phyloP scores from a whole-genome alignment of 306 rosid species.

The Vicia sativa region DNA sequence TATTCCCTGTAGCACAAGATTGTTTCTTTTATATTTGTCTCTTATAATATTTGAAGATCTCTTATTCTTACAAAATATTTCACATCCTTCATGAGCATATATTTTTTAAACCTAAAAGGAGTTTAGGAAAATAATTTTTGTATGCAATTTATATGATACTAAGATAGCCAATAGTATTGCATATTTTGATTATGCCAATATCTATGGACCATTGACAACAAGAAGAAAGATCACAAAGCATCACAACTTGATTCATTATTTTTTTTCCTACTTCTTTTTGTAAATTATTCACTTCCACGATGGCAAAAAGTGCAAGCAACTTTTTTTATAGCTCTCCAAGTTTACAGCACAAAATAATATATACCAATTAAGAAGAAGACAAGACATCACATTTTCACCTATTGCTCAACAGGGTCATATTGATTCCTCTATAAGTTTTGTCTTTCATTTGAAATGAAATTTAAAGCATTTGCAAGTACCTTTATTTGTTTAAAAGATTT shows the following conservation, averaged over 20 bases:
- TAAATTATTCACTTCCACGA: conserved; percentile 37
- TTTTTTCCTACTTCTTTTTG: not conserved
- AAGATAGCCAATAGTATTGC: conserved; percentile 16
- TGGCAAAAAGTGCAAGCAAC: conserved; percentile 38
- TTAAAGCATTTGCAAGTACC: not conserved
- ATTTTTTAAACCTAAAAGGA: too few relatives aligned
- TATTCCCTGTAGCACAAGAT: not conserved
- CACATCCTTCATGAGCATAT: not conserved
- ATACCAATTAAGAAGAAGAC: conserved; percentile 28
- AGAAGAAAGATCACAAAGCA: conserved; percentile 25
- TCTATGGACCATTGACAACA: conserved; percentile 24
- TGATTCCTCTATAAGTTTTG: conserved; percentile 31
- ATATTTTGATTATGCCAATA: conserved; percentile 38
- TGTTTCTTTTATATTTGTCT: not conserved
- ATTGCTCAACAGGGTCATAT: conserved; percentile 9
- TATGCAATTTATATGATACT: conserved; percentile 1
- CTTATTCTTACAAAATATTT: conserved; percentile 4
- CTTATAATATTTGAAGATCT: not conserved
- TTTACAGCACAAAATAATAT: conserved; percentile 16
- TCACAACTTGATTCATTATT: conserved; percentile 20
- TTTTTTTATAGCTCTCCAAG: conserved; percentile 28
- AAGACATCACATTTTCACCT: conserved; percentile 1
- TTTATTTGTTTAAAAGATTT: not conserved
- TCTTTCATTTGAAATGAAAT: conserved; percentile 20
- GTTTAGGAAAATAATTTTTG: too few relatives aligned